Conservation (phyloP, 2,329 filamentous ascomycete species). For the Botryotinia convoluta region DNA sequence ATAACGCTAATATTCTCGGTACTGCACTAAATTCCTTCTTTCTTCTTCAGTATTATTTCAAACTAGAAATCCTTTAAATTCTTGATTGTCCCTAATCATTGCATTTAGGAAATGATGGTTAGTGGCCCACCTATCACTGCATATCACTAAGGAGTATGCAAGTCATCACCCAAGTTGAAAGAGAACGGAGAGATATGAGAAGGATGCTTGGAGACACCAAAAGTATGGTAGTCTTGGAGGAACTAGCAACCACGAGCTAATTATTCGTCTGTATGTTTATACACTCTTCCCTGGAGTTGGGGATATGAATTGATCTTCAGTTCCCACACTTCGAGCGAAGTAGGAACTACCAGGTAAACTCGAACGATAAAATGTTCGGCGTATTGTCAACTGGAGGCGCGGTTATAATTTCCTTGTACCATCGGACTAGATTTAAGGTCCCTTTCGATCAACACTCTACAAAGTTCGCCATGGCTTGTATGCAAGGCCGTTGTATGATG, state of each 20-base stretch:
- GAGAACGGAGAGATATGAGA: not conserved
- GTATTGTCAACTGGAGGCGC: not conserved
- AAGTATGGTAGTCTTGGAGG: not conserved
- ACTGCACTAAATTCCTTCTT: not conserved
- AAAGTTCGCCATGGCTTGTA: not conserved
- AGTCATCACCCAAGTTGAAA: not conserved
- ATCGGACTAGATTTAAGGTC: not conserved
- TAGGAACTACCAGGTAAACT: not conserved
- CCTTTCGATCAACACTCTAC: not conserved
- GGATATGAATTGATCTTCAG: too few species aligned
- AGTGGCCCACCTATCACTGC: not conserved
- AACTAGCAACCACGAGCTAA: not conserved
- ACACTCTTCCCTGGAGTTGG: not conserved
- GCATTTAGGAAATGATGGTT: not conserved
- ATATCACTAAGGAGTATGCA: not conserved
- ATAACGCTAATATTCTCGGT: not conserved
- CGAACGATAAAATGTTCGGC: not conserved
- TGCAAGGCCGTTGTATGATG: not conserved
- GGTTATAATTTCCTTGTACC: not conserved
- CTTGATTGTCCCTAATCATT: not conserved
- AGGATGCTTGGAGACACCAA: not conserved
- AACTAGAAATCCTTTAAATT: not conserved
- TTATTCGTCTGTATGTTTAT: not conserved
- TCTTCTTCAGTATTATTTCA: not conserved
- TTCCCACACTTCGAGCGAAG: not conserved